Evolutionary conservation across 805 yeast species (phyloP).

Genomic region (Candida boidinii): DNA sequence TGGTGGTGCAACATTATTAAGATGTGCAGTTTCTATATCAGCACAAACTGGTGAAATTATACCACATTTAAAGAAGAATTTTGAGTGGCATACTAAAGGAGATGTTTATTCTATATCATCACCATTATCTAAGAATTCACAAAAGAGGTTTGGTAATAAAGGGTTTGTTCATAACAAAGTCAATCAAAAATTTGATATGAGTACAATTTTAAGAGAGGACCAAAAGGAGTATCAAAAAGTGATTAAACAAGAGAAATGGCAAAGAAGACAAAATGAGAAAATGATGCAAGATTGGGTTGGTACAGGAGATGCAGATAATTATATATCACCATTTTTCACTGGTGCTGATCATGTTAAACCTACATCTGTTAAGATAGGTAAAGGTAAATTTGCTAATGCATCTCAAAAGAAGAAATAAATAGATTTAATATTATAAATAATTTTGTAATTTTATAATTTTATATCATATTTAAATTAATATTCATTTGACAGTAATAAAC

Average conservation of each 20-base stretch:
- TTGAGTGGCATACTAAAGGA: slow-evolving; percentile 92
- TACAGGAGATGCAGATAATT: slow-evolving; percentile 85
- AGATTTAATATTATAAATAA: too few relatives aligned
- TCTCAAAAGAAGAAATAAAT: slow-evolving; percentile 34
- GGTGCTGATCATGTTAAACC: slow-evolving; percentile 39
- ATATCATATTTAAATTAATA: too few relatives aligned
- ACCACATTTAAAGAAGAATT: slow-evolving; percentile 83
- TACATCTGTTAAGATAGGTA: slow-evolving; percentile 73
- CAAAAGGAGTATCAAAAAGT: slow-evolving; percentile 91
- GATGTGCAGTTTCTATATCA: slow-evolving; percentile 86
- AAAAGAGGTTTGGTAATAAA: slow-evolving; percentile 66
- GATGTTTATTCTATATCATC: slow-evolving; percentile 72
- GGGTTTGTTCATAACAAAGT: slow-evolving; percentile 69
- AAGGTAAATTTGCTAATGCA: slow-evolving; percentile 74
- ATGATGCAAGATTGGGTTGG: slow-evolving; percentile 84
- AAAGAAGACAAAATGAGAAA: slow-evolving; percentile 77
- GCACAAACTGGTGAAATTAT: slow-evolving; percentile 71
- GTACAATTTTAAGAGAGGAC: slow-evolving; percentile 72
- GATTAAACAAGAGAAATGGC: slow-evolving; percentile 81
- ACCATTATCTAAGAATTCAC: slow-evolving; percentile 77
- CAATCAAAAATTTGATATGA: slow-evolving; percentile 25
- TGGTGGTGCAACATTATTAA: slow-evolving; percentile 84
- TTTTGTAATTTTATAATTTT: too few relatives aligned
- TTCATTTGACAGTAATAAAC: too few relatives aligned
- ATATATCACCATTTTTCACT: slow-evolving; percentile 77